phyloP scores from a whole-genome alignment of 1,284 basidiomycete genomes.

The Moesziomyces parantarcticus region DNA sequence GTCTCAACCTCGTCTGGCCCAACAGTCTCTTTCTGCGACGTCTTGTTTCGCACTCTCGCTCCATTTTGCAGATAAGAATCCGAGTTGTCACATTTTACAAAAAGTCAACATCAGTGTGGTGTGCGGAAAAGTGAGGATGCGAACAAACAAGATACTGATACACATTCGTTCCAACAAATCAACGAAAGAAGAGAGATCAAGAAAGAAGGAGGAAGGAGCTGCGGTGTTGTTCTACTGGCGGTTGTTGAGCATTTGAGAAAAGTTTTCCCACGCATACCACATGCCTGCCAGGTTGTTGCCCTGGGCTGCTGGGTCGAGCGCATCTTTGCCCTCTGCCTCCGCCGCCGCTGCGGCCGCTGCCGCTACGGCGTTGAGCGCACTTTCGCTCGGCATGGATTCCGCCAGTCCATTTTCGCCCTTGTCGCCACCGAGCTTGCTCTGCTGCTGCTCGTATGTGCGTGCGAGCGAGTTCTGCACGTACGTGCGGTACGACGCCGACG shows the following conservation, averaged over 20 bases:
- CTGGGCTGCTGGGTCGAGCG: slow-evolving; percentile 23
- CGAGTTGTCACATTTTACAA: too few species aligned
- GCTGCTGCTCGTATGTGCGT: slow-evolving; percentile 46
- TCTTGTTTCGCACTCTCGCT: not conserved
- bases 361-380: slow-evolving; percentile 42
- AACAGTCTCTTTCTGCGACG: not conserved
- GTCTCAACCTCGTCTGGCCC: too few species aligned
- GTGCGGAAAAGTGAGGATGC: not conserved
- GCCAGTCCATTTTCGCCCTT: slow-evolving; percentile 19
- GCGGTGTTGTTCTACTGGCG: slow-evolving; percentile 16
- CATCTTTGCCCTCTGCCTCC: slow-evolving; percentile 31
- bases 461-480: slow-evolving; percentile 46
- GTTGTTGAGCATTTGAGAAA: slow-evolving; percentile 57
- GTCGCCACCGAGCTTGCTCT: slow-evolving; percentile 13
- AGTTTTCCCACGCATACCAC: slow-evolving; percentile 52
- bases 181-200: not conserved
- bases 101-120: too few species aligned
- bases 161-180: slow-evolving; percentile 1
- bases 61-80: too few species aligned
- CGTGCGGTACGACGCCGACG: slow-evolving; percentile 38
- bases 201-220: too few species aligned
- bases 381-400: slow-evolving; percentile 33
- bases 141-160: slow-evolving; percentile 11
- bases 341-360: slow-evolving; percentile 36
- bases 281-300: slow-evolving; percentile 41